Evolutionary conservation across 108 stramenopile species (phyloP), one percentile per base, ranked within the genome.

Genomic region (Pseudonitzschia multiseries): DNA sequence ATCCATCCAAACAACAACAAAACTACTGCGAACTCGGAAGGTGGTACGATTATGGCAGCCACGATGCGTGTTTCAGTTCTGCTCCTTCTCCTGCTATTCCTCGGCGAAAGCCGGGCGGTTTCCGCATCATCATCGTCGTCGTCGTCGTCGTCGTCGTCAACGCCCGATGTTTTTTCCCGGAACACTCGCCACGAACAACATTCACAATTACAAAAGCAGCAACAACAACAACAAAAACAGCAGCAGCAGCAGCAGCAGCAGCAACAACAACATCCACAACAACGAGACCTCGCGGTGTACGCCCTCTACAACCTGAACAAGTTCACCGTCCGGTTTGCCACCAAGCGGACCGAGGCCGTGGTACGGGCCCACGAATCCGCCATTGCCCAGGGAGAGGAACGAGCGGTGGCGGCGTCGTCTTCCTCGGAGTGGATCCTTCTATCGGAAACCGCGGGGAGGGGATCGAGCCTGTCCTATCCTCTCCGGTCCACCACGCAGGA

Each of bases 251-350:
- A n/a, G n/a, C n/a, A n/a, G n/a, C 24, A 10, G 26, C 21, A 63
- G 33, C n/a, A n/a, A 40, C 17, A 41, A 65, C 31, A 41, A 40
- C 64, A 65, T 28, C 18, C 0, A 5, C 0, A 33, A 26, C 22
- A 54, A 70, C n/a, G 57, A 40, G 12, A 57, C n/a, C 57, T 71
- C 17, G 70, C 41, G 13, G 57, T 61, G 24, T 75, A 75, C 27
- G 57, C 74, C 27, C 43, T 75, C 43, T 75, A 75, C 67, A 68
- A 68, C 46, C 21, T 75, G 5, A 50, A 65, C n/a, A 24, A 40
- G 18, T 68, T 75, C 57, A 18, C n/a, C 27, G 66, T 75, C 32
- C 43, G 21, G 15, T 75, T 75, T 32, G 52, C 53, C 56, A 75
- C 74, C 15, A 52, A 75, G 46, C 67, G 32, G 10, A 68, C 74